Base-by-base conservation (phyloP, 257 asterid species). In the Solanum paucissectum region DNA sequence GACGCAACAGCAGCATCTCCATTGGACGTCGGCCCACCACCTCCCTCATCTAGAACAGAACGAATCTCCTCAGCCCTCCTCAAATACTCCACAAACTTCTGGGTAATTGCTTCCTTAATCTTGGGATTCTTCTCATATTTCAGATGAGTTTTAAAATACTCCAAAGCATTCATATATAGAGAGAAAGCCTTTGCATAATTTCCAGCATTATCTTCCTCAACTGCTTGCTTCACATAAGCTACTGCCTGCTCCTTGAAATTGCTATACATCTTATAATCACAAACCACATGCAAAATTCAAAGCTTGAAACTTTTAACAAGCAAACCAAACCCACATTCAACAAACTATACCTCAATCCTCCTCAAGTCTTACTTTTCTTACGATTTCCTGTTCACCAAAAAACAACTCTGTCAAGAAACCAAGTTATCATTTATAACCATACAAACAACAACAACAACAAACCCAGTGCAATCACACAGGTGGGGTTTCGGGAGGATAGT, bases 11-110 rank as follows among this genome's bases (percentile, higher is more conserved):
- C 99, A 20, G 99, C 96, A 83, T 96, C 99, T 12, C 94, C 85
- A 12, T 94, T 92, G 4, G 96, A 95, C 0, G 98, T 95, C 1
- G 98, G 90, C 9, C 98, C 98, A 83, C 98, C 97, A 60, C 99
- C 99, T 25, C 99, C 99, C 77, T 96, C 99, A 49, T 95, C 99
- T 38, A 96, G 90, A 38, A 94, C 99, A 32, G 98, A 94, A 71
- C 99, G 96, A 87, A 97, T 97, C 97, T 97, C 99, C 94, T 97
- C 99, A 4, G 99, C 99, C 77, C 99, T 95, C 33, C 99, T 96
- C 91, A 97, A 89, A 86, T 97, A 97, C 92, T 97, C 99, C 27
- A 95, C 94, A 89, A 97, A 96, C 88, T 97, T 97, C 91, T 94
- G 99, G 68, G 99, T 97, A 64, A 97, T 97, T 34, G 99, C 99